A percentile compares a stretch with the other conserved stretches of the same genome.
These are phyloP conservation scores for Penicillium ucsense DNA, from an alignment of 495 filamentous ascomycete genomes.

Conservation along the genomic window DNA sequence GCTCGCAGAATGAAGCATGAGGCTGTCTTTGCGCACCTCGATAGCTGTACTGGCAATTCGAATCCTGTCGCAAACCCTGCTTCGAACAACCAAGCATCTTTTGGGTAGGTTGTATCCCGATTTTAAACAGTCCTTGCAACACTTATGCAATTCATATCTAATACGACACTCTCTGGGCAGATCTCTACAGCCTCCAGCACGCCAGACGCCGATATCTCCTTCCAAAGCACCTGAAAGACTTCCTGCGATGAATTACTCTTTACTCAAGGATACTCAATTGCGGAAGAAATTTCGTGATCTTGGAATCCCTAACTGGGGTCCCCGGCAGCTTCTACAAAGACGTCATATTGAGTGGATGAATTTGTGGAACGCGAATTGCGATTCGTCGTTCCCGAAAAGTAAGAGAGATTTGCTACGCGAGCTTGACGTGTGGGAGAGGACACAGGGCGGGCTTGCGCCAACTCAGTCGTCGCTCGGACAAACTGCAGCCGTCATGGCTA, in stretches of 20 bases:
- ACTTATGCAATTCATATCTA: constrained; percentile 1
- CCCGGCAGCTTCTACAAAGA: constrained; percentile 55
- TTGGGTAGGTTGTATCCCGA: constrained; percentile 19
- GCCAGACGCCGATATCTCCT: constrained; percentile 3
- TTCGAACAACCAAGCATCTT: constrained; percentile 11
- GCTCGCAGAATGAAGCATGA: constrained; percentile 61
- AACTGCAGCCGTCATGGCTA: constrained; percentile 50
- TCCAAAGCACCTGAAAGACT: constrained; percentile 47
- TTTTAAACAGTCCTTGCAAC: not conserved
- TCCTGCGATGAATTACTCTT: constrained; percentile 67
- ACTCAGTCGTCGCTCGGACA: constrained; percentile 10
- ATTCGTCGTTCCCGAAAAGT: constrained; percentile 60
- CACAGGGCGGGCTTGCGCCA: constrained; percentile 40
- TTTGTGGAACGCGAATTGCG: constrained; percentile 93
- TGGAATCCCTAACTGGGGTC: constrained; percentile 66
- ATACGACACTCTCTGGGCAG: constrained; percentile 8
- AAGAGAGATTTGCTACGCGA: constrained; percentile 66
- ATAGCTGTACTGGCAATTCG: constrained; percentile 37
- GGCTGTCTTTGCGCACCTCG: constrained; percentile 70
- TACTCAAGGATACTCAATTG: constrained; percentile 66
- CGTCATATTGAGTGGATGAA: constrained; percentile 92
- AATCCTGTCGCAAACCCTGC: constrained; percentile 3
- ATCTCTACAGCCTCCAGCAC: constrained; percentile 13
- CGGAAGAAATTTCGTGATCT: constrained; percentile 73
- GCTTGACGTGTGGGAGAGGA: constrained; percentile 75